Base-by-base conservation (phyloP, 2,329 filamentous ascomycete genomes). In the Stemphylium beticola region DNA sequence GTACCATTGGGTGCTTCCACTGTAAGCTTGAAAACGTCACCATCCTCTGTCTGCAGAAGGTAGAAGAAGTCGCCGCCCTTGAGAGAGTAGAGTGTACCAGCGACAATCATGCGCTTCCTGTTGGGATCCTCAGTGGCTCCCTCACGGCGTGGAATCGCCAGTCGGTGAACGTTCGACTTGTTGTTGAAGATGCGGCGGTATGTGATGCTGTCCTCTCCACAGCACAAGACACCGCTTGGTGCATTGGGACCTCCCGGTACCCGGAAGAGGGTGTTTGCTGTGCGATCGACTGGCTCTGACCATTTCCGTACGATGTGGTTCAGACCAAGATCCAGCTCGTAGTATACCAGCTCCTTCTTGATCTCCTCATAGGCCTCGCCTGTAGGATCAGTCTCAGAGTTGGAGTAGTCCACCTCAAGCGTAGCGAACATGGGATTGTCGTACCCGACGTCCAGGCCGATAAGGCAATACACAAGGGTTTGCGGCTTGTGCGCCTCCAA, bases 301-400 rank as follows among this genome's bases (percentile, higher is more conserved):
- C 95, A 99, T 74, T 93, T 96, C 55, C 93, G 87, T 17, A 99
- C 92, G 33, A 99, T 95, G 72, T 99, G 95, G 68, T 99, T 99
- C 49, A 99, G 79, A 31, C 96, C 96, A 24, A 99, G 84, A 70
- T 99, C 95, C 18, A 99, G 87, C 78, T 98, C 95, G 72, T 99
- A 99, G 77, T 98, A 99, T 0, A 98, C 93, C 24, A 99, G 81
- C 64, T 91, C 87, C 56, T 96, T 98, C 74, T 98, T 93, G 41
- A 91, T 80, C 64, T 96, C 89, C 54, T 90, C 83, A 63, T 88
- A 87, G 1, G 92, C 92, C 72, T 90, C 85, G 14, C 93, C 93
- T 0, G 90, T 91, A 0, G 92, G 87, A 73, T 99, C 96, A 75
- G 95, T 90, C 70, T 99, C 96, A 3, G 88, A 87, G 69, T 96